phyloP scores from a whole-genome alignment of 805 yeast genomes.

The Phaffomyces opuntiae region DNA sequence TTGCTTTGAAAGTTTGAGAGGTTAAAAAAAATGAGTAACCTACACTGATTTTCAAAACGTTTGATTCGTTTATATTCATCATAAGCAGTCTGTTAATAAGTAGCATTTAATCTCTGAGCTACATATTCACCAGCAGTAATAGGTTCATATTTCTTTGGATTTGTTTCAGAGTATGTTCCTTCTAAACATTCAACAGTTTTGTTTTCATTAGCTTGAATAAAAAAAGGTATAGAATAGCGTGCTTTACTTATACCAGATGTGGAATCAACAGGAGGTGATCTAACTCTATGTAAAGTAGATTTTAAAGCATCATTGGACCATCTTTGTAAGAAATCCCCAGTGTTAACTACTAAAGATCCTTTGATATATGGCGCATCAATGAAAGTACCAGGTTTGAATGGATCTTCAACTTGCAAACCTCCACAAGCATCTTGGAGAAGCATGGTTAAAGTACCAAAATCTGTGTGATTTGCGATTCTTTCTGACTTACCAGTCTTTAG shows the following conservation, averaged over 20 bases:
- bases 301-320: constrained; percentile 22
- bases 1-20: no score
- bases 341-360: constrained; percentile 19
- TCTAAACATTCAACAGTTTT: constrained; percentile 19
- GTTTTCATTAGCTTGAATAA: constrained; percentile 21
- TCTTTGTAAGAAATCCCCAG: constrained; percentile 20
- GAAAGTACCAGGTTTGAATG: constrained; percentile 13
- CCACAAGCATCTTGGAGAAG: constrained; percentile 21
- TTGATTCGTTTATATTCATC: no score
- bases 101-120: constrained; percentile 18
- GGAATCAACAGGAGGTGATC: constrained; percentile 18
- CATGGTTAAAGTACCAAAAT: constrained; percentile 23
- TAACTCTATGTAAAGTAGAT: constrained; percentile 22
- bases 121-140: constrained; percentile 21
- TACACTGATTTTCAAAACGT: no score
- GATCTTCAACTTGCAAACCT: constrained; percentile 22
- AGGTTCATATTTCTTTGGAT: constrained; percentile 23
- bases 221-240: constrained; percentile 24
- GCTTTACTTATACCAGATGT: constrained; percentile 14
- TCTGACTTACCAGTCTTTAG: constrained; percentile 17
- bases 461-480: constrained; percentile 24
- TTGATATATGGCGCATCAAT: constrained; percentile 15
- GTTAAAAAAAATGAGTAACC: no score
- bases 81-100: constrained; percentile 3
- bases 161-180: constrained; percentile 17